Percentiles rank a stretch among this genome's conserved stretches.
phyloP scores from a whole-genome alignment of 129 eudicot genomes.

The Saposhnikovia divaricata region DNA sequence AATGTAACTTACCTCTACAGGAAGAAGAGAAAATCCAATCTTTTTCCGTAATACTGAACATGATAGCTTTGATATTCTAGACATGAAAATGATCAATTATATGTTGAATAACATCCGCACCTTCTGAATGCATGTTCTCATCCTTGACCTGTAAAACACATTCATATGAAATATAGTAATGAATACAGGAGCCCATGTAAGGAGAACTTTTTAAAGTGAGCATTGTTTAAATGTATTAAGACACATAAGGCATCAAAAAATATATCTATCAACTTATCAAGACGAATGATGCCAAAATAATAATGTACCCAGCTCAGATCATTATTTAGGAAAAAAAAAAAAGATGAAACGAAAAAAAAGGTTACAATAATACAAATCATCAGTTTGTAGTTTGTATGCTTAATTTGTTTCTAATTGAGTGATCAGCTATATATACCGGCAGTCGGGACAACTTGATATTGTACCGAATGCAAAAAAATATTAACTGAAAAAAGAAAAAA shows the following conservation, averaged over 20 bases:
- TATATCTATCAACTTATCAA: no score
- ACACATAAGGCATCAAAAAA: background rate
- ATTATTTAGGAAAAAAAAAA: background rate
- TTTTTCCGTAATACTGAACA: background rate
- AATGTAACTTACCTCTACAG: background rate
- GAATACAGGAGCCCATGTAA: background rate
- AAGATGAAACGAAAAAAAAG: no score
- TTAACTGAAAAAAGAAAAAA: background rate
- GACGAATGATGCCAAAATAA: background rate
- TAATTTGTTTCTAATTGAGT: background rate
- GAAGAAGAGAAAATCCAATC: background rate
- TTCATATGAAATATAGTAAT: background rate
- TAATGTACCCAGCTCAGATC: background rate
- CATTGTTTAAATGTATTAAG: background rate
- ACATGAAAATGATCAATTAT: constrained; percentile 72
- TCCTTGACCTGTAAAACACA: constrained; percentile 54
- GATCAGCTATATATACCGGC: background rate
- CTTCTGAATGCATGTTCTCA: constrained; percentile 61
- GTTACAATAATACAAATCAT: background rate
- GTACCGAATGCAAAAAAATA: background rate
- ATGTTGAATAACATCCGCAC: constrained; percentile 81
- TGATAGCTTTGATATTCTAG: constrained; percentile 10
- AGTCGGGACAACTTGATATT: background rate
- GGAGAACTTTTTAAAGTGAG: background rate
- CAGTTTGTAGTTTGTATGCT: background rate